Conservation (phyloP, 2,329 filamentous ascomycete species). For the Colletotrichum orchidophilum region DNA sequence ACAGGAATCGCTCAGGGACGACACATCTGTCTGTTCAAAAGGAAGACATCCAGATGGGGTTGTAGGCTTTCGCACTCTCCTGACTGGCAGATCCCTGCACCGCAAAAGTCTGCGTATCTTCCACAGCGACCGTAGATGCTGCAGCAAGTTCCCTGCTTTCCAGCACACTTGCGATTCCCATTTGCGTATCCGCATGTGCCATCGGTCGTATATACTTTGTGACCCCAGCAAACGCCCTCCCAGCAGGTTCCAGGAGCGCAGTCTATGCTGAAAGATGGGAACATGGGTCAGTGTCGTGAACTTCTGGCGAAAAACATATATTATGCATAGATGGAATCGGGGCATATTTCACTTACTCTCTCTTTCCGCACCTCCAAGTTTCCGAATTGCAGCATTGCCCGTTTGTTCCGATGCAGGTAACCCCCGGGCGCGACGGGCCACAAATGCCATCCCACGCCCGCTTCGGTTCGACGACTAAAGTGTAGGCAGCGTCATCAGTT, state of each 20-base stretch:
- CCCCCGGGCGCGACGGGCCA: background rate
- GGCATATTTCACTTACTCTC: background rate
- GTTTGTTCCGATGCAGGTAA: background rate
- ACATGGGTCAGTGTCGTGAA: background rate
- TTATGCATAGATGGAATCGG: background rate
- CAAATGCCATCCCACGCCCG: background rate
- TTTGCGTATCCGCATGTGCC: background rate
- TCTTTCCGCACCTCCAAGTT: background rate
- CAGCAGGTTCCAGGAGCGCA: background rate
- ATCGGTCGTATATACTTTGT: background rate
- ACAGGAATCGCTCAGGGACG: background rate
- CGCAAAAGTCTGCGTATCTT: background rate
- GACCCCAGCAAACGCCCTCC: background rate
- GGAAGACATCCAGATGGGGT: background rate
- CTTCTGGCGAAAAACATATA: background rate
- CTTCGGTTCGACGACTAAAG: background rate
- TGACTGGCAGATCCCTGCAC: background rate
- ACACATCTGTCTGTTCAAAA: background rate
- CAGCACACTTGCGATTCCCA: background rate
- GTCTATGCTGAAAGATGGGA: background rate
- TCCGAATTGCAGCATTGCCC: background rate
- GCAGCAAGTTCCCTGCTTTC: background rate
- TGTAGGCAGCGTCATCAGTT: background rate
- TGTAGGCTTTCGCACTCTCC: background rate
- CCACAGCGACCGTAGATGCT: background rate